Conservation (phyloP, 768 basidiomycete genomes). For the Phlegmacium glaucopus region DNA sequence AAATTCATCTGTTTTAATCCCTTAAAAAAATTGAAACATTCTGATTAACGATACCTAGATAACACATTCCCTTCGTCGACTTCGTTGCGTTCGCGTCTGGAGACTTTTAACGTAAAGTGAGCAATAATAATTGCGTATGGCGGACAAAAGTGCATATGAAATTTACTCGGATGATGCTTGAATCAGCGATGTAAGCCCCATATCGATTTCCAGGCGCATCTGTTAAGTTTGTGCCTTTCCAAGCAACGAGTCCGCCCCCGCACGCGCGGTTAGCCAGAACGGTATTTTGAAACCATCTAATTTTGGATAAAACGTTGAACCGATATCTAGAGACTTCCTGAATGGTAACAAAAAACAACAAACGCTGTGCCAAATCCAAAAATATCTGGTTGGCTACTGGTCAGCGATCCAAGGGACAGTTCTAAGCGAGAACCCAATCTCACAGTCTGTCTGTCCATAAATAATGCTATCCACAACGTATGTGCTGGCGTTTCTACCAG, state of each 20-base stretch:
- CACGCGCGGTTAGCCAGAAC: constrained; percentile 61
- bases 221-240: constrained; percentile 56
- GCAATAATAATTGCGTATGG: background rate
- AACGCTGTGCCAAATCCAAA: constrained; percentile 63
- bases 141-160: background rate
- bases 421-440: constrained; percentile 11
- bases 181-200: constrained; percentile 54
- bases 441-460: constrained; percentile 64
- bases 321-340: background rate
- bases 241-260: constrained; percentile 63
- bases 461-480: constrained; percentile 62
- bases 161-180: constrained; percentile 52
- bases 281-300: constrained; percentile 58
- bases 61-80: constrained; percentile 43
- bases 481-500: constrained; percentile 54
- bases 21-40: background rate
- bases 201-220: constrained; percentile 49
- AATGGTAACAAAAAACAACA: constrained; percentile 14
- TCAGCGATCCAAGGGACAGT: background rate
- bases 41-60: constrained; percentile 36
- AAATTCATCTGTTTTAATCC: background rate
- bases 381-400: constrained; percentile 33
- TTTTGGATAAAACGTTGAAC: background rate
- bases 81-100: constrained; percentile 55
- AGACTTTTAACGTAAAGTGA: constrained; percentile 36